A percentile compares a stretch with the other conserved stretches of the same genome.
phyloP scores from a whole-genome alignment of 495 filamentous ascomycete genomes.

The Penicillium odoratum region DNA sequence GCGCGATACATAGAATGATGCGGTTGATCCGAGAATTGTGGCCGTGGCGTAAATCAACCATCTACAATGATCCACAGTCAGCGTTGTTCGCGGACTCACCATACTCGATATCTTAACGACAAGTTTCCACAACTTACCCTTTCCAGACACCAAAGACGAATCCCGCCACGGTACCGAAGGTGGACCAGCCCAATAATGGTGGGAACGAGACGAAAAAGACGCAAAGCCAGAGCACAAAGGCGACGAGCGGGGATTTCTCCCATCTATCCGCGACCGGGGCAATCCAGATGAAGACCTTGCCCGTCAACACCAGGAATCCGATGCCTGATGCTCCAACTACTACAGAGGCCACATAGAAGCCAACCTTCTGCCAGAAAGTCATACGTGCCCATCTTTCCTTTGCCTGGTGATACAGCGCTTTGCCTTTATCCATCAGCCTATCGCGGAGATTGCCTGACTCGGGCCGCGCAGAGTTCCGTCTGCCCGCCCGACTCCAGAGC shows the following conservation, averaged over 20 bases:
- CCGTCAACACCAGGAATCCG: conserved; percentile 71
- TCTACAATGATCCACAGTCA: conserved; percentile 26
- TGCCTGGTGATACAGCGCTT: conserved; percentile 24
- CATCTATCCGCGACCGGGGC: conserved; percentile 69
- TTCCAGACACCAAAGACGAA: conserved; percentile 93
- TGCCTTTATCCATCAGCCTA: conserved; percentile 45
- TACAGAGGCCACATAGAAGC: conserved; percentile 53
- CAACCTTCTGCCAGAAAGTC: conserved; percentile 59
- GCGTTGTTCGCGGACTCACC: not conserved
- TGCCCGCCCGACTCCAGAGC: conserved; percentile 40
- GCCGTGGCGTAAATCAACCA: conserved; percentile 84
- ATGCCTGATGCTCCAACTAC: conserved; percentile 54
- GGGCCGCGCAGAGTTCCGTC: conserved; percentile 35
- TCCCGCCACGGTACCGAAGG: conserved; percentile 79
- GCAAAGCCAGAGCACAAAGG: conserved; percentile 75
- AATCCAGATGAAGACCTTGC: conserved; percentile 72
- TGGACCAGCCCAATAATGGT: conserved; percentile 87
- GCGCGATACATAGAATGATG: conserved; percentile 75
- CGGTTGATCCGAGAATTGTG: conserved; percentile 73
- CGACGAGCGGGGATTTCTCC: conserved; percentile 67
- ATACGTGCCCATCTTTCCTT: conserved; percentile 52
- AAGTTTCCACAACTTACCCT: conserved; percentile 52
- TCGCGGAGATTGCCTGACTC: conserved; percentile 38
- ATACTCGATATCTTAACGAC: not conserved
- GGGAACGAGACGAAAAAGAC: conserved; percentile 83